phyloP scores from a whole-genome alignment of 2,329 filamentous ascomycete genomes.

The Arthroderma uncinatum region DNA sequence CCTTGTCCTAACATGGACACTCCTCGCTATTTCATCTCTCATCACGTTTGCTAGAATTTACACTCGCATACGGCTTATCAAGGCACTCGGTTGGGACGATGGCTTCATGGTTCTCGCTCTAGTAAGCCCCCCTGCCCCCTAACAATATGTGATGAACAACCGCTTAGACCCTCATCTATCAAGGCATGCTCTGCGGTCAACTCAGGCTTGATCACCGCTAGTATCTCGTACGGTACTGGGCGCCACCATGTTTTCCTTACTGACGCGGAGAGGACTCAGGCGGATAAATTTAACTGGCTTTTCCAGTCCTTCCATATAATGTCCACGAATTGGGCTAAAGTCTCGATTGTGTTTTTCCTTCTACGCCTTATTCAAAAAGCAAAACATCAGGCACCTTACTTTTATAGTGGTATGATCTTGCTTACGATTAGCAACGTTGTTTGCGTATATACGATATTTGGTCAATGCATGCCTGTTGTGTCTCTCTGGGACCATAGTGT shows the following conservation, averaged over 20 bases:
- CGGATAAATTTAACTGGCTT: constrained; percentile 13
- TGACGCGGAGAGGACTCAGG: constrained; percentile 6
- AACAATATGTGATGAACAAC: not conserved
- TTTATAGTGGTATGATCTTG: constrained; percentile 11
- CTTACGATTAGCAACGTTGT: constrained; percentile 10
- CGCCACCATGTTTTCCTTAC: constrained; percentile 10
- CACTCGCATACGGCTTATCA: constrained; percentile 8
- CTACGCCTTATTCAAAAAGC: constrained; percentile 11
- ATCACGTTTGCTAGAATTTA: constrained; percentile 9
- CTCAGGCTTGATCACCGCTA: constrained; percentile 8
- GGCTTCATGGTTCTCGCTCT: constrained; percentile 12
- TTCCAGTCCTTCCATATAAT: constrained; percentile 11
- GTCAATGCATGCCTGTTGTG: constrained; percentile 10
- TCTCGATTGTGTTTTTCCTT: constrained; percentile 12
- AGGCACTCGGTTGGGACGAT: constrained; percentile 13
- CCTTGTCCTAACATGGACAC: constrained; percentile 8
- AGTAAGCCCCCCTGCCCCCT: constrained; percentile 4
- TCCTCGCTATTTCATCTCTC: constrained; percentile 7
- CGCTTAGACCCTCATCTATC: not conserved
- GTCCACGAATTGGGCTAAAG: constrained; percentile 13
- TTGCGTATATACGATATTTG: constrained; percentile 9
- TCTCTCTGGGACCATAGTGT: constrained; percentile 9
- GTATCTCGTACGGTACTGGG: constrained; percentile 10
- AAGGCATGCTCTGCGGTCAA: constrained; percentile 4
- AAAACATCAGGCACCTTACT: constrained; percentile 4